Evolutionary conservation across 2,329 filamentous ascomycete genomes (phyloP), one percentile per base, ranked within the genome.

Genomic region (Pseudogymnoascus sp.): DNA sequence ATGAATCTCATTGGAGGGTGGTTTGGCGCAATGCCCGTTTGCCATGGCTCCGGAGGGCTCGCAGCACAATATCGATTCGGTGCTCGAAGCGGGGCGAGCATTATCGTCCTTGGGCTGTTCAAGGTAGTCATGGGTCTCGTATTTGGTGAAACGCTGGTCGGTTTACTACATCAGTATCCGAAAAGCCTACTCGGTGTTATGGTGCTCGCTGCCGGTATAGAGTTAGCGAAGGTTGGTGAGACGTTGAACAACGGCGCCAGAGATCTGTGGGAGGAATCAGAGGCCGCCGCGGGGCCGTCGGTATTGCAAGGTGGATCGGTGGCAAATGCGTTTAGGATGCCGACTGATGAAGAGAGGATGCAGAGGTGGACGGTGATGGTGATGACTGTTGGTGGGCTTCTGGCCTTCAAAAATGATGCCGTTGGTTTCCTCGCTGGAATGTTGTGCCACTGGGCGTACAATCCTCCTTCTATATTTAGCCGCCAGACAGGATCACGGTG

Each of bases 1-100:
- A 95, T 96, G 84, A 97, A 97, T 72, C 77, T 97, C 3, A 74
- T 89, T 1, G 89, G 89, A 14, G 92, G 90, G 70, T 96, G 91
- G 90, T 95, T 96, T 70, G 92, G 92, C 59, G 89, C 89, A 4
- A 97, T 97, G 94, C 94, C 93, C 2, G 86, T 94, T 3, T 97
- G 94, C 72, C 94, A 97, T 73, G 93, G 93, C 4, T 91, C 91
- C 0, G 93, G 93, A 2, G 93, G 93, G 0, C 79, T 97, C 0
- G 94, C 94, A 4, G 94, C 89, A 0, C 93, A 97, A 73, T 91
- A 91, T 73, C 86, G 91, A 4, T 97, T 97, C 69, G 93, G 93
- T 0, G 92, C 93, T 4, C 86, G 93, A 59, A 95, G 90, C 64
- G 93, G 93, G 8, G 85, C 91, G 0, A 92, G 88, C 69, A 82